These are phyloP conservation scores for Boletus subparvulus DNA, from an alignment of 768 basidiomycete species.

Conservation along the genomic window DNA sequence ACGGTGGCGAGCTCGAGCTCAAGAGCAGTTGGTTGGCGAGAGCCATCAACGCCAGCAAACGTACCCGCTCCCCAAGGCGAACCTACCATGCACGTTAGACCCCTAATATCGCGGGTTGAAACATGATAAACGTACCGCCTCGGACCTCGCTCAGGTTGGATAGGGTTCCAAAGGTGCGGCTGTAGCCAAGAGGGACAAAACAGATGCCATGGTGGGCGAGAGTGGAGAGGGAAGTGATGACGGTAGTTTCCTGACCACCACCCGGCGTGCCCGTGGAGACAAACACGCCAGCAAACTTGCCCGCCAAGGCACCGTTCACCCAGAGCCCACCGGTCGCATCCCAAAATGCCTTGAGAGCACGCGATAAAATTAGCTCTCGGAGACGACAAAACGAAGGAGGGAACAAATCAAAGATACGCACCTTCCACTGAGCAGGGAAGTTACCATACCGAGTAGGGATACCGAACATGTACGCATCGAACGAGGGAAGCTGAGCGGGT, in stretches of 20 bases:
- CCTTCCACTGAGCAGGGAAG: conserved; percentile 81
- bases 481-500: conserved; percentile 51
- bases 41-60: conserved; percentile 45
- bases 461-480: conserved; percentile 76
- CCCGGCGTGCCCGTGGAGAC: conserved; percentile 71
- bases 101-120: background rate
- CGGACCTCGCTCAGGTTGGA: conserved; percentile 48
- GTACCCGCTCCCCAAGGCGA: conserved; percentile 80
- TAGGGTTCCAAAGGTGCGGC: conserved; percentile 43
- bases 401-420: conserved; percentile 25
- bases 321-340: conserved; percentile 72
- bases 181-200: conserved; percentile 73
- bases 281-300: conserved; percentile 77
- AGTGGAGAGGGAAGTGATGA: conserved; percentile 51
- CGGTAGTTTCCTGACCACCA: conserved; percentile 76
- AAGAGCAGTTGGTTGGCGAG: conserved; percentile 46
- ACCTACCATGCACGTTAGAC: conserved; percentile 38
- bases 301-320: conserved; percentile 55
- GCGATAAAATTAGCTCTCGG: conserved; percentile 4
- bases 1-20: conserved; percentile 52
- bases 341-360: conserved; percentile 58
- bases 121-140: conserved; percentile 47
- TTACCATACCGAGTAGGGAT: conserved; percentile 80
- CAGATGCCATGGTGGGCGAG: conserved; percentile 71
- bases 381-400: background rate